Percentiles rank a stretch among this genome's conserved stretches.
Conservation (phyloP, 257 asterid species). For the Lavandula angustifolia region DNA sequence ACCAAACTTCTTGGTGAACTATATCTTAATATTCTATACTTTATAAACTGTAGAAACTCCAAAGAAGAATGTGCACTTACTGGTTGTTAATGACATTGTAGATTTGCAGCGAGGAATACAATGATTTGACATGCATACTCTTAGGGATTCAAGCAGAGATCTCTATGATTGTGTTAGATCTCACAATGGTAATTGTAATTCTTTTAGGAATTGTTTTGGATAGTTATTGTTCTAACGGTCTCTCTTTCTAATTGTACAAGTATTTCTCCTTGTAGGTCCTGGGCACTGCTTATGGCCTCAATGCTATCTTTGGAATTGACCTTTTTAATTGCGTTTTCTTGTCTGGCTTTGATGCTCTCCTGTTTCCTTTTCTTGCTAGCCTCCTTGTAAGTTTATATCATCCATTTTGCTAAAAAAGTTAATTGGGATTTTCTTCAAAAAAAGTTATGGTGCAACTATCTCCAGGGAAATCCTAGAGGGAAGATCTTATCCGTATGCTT, state of each 20-base stretch:
- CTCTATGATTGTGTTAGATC: slow-evolving; percentile 79
- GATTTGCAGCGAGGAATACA: slow-evolving; percentile 95
- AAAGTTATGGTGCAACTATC: slow-evolving; percentile 11
- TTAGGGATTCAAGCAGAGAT: slow-evolving; percentile 87
- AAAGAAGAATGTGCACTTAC: slow-evolving; percentile 33
- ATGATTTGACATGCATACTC: slow-evolving; percentile 62
- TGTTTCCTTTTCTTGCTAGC: slow-evolving; percentile 69
- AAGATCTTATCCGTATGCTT: slow-evolving; percentile 57
- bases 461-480: slow-evolving; percentile 68
- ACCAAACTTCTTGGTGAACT: background rate
- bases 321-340: slow-evolving; percentile 71
- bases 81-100: slow-evolving; percentile 36
- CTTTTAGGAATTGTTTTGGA: slow-evolving; percentile 5
- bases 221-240: slow-evolving; percentile 5
- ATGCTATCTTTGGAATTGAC: slow-evolving; percentile 79
- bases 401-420: slow-evolving; percentile 11
- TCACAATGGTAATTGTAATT: slow-evolving; percentile 67
- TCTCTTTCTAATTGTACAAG: slow-evolving; percentile 27
- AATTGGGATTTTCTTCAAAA: slow-evolving; percentile 19
- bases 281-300: slow-evolving; percentile 94
- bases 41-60: background rate
- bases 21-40: slow-evolving; percentile 5
- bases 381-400: slow-evolving; percentile 56
- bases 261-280: slow-evolving; percentile 65
- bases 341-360: slow-evolving; percentile 67